Base-by-base conservation (phyloP, 2,329 filamentous ascomycete genomes). In the Microsporum audouinii region DNA sequence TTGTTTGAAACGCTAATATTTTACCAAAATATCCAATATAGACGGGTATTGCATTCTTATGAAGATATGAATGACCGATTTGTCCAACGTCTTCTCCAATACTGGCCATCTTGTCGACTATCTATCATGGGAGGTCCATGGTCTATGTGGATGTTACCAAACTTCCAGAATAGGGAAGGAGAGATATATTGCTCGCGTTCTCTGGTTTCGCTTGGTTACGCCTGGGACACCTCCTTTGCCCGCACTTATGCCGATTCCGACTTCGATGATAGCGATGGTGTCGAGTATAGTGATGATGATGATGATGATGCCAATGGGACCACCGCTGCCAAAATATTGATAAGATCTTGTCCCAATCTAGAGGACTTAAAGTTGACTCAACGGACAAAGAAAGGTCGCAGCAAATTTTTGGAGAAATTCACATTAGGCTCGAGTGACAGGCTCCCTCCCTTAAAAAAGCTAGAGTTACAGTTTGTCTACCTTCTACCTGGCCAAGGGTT, bases 41-140 rank as follows among this genome's bases (percentile, higher is more conserved):
- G 55, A 5, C 36, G 55, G 55, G 31, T 12, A 6, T 33, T 57
- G 27, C 4, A 17, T 23, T 33, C 7, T 23, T 41, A 12, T 41
- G 55, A 57, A 3, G n/a, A 38, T 6, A 57, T 57, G 17, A 33
- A 6, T 7, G 55, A 57, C 27, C 33, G 6, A 6, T 17, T 57
- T 38, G 27, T 17, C 34, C 29, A 33, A 17, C 36, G 55, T 23
- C 55, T 57, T 3, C 55, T 27, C 7, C 27, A 38, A 57, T 57
- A 57, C 34, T 57, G 55, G 55, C 55, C 55, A 38, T 34, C 55
- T 57, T 57, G 33, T 38, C 55, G 55, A 38, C 34, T 57, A 34
- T 38, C 31, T 57, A 14, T 57, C 55, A 4, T n/a, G 27, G 31
- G 8, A 34, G 23, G 23, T 34, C 23, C 49, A 34, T 53, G 49